Evolutionary conservation across 805 yeast species (phyloP).

Genomic region (Wickerhamomyces ciferrii): DNA sequence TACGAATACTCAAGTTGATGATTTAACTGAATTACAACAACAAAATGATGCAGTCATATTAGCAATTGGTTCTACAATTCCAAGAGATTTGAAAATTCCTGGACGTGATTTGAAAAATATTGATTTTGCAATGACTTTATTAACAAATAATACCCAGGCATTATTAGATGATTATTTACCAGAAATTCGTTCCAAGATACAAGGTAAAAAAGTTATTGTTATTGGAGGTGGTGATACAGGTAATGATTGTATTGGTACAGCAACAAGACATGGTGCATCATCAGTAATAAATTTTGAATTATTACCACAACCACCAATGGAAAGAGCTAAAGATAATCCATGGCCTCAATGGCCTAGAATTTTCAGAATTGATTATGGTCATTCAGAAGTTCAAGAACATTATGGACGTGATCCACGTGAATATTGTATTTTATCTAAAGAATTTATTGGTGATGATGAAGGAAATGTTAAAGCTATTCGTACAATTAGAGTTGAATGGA

Average conservation of each 20-base stretch:
- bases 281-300: conserved; percentile 92
- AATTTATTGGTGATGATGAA: conserved; percentile 89
- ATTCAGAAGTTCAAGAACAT: conserved; percentile 88
- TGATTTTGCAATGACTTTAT: conserved; percentile 90
- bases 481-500: conserved; percentile 98
- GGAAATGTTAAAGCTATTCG: conserved; percentile 95
- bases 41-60: conserved; percentile 79
- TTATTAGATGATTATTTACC: conserved; percentile 77
- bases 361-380: conserved; percentile 97
- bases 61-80: conserved; percentile 94
- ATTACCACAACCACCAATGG: conserved; percentile 84
- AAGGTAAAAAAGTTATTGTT: conserved; percentile 88
- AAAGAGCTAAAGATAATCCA: conserved; percentile 91
- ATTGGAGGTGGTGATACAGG: conserved; percentile 99
- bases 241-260: conserved; percentile 97
- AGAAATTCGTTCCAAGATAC: conserved; percentile 62
- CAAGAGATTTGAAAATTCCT: conserved; percentile 91
- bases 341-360: conserved; percentile 99
- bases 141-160: conserved; percentile 86
- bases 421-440: conserved; percentile 91
- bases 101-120: conserved; percentile 89
- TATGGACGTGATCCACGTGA: conserved; percentile 98
- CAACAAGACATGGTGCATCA: conserved; percentile 95
- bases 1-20: conserved; percentile 77
- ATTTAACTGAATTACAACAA: conserved; percentile 62